phyloP scores from a whole-genome alignment of 495 filamentous ascomycete genomes.

The Daldinia bambusicola region DNA sequence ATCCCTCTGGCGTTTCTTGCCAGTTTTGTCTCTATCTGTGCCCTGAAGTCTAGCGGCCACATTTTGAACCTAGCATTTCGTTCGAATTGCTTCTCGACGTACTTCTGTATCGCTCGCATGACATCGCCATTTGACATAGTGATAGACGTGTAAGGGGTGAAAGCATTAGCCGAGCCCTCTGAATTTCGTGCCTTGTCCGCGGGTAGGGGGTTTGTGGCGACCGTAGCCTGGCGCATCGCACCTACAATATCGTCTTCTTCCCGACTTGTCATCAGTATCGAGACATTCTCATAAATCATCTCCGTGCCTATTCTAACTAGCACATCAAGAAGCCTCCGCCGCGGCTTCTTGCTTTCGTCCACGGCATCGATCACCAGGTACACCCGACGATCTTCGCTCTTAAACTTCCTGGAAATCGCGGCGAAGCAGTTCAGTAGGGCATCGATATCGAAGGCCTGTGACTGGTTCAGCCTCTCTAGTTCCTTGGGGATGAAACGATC shows the following conservation, averaged over 20 bases:
- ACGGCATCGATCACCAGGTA: conserved; percentile 37
- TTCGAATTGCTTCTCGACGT: conserved; percentile 41
- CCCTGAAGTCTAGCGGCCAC: conserved; percentile 40
- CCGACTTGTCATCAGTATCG: conserved; percentile 55
- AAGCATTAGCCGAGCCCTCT: background rate
- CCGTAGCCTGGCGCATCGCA: conserved; percentile 30
- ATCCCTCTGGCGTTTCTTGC: conserved; percentile 53
- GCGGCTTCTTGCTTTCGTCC: conserved; percentile 36
- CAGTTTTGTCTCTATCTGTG: conserved; percentile 45
- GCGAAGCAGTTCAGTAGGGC: conserved; percentile 27
- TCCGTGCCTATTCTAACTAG: conserved; percentile 44
- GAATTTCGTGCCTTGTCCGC: background rate
- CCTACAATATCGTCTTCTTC: conserved; percentile 53
- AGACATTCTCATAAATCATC: conserved; percentile 49
- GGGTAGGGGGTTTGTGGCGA: background rate
- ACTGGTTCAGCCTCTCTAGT: conserved; percentile 15
- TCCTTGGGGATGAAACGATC: conserved; percentile 27
- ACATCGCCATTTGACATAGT: conserved; percentile 53
- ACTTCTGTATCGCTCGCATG: conserved; percentile 49
- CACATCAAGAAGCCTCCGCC: conserved; percentile 28
- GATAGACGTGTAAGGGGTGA: conserved; percentile 28
- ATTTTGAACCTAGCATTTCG: conserved; percentile 31
- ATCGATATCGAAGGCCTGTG: conserved; percentile 16
- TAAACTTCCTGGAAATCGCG: conserved; percentile 16
- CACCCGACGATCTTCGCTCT: conserved; percentile 11